Conservation (phyloP, 768 basidiomycete genomes). For the Xerocomellus amylosporus region DNA sequence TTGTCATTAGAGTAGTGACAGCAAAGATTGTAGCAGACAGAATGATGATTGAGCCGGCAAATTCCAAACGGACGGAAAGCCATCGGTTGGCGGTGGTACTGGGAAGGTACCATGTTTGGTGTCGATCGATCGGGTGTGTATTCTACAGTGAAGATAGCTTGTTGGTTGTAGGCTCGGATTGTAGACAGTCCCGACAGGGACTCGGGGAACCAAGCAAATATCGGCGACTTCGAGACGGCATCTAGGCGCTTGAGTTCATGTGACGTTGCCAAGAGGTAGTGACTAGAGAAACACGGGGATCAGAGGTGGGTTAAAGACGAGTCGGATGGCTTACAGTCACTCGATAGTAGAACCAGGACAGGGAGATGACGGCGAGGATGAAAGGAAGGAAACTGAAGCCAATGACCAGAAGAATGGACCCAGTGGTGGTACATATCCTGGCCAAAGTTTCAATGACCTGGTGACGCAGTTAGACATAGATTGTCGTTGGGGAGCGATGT, state of each 20-base stretch:
- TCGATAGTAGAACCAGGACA: slow-evolving; percentile 74
- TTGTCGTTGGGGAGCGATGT: accelerated
- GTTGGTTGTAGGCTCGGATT: slow-evolving; percentile 77
- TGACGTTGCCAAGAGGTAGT: slow-evolving; percentile 83
- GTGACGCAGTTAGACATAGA: neutral
- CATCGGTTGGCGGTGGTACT: slow-evolving; percentile 78
- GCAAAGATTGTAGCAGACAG: slow-evolving; percentile 66
- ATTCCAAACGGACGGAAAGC: slow-evolving; percentile 81
- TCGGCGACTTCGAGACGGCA: slow-evolving; percentile 85
- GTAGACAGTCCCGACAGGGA: slow-evolving; percentile 73
- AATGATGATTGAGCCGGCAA: slow-evolving; percentile 80
- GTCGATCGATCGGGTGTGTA: slow-evolving; percentile 77
- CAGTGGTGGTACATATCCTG: slow-evolving; percentile 59
- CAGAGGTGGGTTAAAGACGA: neutral
- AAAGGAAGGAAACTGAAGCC: slow-evolving; percentile 81
- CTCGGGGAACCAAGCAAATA: slow-evolving; percentile 88
- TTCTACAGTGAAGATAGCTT: slow-evolving; percentile 59
- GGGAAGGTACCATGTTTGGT: slow-evolving; percentile 75
- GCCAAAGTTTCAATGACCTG: slow-evolving; percentile 65
- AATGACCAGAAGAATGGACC: slow-evolving; percentile 70
- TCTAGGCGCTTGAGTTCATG: slow-evolving; percentile 88
- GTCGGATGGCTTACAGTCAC: slow-evolving; percentile 61
- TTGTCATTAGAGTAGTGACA: slow-evolving; percentile 66
- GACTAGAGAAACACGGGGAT: slow-evolving; percentile 41
- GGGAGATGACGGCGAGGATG: slow-evolving; percentile 67